These are phyloP conservation scores for Pichia deserticola DNA, from an alignment of 805 yeast genomes.

Conservation along the genomic window DNA sequence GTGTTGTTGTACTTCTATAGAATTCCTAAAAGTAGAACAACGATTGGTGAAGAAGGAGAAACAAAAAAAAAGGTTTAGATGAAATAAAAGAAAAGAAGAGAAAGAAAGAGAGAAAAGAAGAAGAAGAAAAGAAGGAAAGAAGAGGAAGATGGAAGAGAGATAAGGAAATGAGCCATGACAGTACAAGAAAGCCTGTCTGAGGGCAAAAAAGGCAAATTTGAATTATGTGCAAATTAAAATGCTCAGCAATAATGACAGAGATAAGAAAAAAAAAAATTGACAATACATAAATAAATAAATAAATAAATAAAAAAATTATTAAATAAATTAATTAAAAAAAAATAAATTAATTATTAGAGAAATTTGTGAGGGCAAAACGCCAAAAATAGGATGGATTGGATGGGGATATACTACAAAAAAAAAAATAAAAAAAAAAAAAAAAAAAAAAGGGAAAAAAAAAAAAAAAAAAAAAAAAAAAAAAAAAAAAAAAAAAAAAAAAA, in stretches of 20 bases:
- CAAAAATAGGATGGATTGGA: too few relatives aligned
- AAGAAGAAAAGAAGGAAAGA: constrained; percentile 1
- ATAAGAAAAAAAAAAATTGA: neutral
- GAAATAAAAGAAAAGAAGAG: neutral
- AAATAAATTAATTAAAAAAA: too few relatives aligned
- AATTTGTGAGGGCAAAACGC: too few relatives aligned
- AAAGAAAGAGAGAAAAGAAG: neutral
- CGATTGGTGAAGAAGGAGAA: neutral
- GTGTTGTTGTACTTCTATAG: neutral
- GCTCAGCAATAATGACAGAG: too few relatives aligned
- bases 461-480: too few relatives aligned
- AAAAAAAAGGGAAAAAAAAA: too few relatives aligned
- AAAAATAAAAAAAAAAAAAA: too few relatives aligned
- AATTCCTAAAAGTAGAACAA: neutral
- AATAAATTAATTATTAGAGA: too few relatives aligned
- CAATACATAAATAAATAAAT: neutral
- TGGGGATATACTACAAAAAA: too few relatives aligned
- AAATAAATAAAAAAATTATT: too few relatives aligned
- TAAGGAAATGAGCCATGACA: neutral
- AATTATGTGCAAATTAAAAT: too few relatives aligned
- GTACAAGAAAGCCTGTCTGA: neutral
- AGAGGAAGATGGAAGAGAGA: neutral
- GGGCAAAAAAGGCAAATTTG: neutral
- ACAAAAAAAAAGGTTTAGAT: neutral
- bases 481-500: too few relatives aligned